Conservation (phyloP, 345 rosid species). For the Eucalyptus cloeziana region DNA sequence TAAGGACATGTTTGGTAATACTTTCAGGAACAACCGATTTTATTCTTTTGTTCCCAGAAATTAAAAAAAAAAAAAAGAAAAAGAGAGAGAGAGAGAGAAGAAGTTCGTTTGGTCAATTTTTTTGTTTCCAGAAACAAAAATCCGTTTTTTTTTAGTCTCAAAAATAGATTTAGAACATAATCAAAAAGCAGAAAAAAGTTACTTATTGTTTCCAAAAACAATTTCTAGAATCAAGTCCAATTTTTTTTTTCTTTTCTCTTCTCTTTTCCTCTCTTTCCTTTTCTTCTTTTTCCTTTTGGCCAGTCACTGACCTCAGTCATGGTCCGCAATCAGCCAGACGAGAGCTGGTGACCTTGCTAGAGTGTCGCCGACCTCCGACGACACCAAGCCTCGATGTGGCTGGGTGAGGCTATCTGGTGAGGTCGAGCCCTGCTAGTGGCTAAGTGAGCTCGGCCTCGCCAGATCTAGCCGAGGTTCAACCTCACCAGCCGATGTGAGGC, state of each 20-base stretch:
- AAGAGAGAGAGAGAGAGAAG: no score
- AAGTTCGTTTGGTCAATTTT: no score
- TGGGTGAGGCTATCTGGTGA: no score
- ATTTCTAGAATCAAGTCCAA: no score
- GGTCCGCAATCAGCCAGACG: fast-evolving
- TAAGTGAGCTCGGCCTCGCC: fast-evolving
- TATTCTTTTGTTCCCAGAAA: no score
- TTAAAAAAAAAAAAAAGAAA: no score
- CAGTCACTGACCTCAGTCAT: fast-evolving
- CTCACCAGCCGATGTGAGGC: fast-evolving
- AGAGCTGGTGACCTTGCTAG: fast-evolving
- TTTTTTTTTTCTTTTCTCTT: no score
- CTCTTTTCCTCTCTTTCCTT: no score
- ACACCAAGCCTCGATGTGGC: fast-evolving
- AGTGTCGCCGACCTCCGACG: fast-evolving
- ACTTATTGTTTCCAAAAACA: fast-evolving
- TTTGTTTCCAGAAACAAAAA: fast-evolving
- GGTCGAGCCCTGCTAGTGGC: fast-evolving
- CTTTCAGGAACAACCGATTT: fast-evolving
- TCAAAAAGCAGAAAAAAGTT: fast-evolving
- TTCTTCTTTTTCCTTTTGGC: no score
- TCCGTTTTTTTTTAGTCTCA: fast-evolving
- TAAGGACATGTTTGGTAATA: not conserved
- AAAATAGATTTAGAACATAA: no score
- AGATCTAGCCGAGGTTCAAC: fast-evolving